Evolutionary conservation across 169 alveolate genomes (phyloP).

Genomic region (Cryptosporidium ubiquitum): DNA sequence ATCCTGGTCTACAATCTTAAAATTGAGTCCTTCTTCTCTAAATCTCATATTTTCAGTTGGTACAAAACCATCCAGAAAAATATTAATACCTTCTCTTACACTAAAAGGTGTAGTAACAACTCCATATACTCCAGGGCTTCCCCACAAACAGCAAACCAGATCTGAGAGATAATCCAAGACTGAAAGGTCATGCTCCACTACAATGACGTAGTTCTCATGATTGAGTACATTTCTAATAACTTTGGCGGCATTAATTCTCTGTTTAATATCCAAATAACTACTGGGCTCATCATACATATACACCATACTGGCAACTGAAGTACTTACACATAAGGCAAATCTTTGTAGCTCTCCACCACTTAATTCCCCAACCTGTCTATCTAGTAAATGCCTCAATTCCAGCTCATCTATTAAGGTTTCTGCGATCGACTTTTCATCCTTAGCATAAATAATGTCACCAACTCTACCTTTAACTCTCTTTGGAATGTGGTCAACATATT

Average conservation of each 20-base stretch:
- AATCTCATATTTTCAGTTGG: slow-evolving; percentile 99
- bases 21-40: slow-evolving; percentile 95
- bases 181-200: slow-evolving; percentile 99
- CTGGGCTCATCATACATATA: slow-evolving; percentile 99
- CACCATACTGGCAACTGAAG: slow-evolving; percentile 93
- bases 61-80: slow-evolving; percentile 97
- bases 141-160: slow-evolving; percentile 98
- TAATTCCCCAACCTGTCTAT: slow-evolving; percentile 92
- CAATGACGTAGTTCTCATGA: slow-evolving; percentile 94
- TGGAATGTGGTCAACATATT: slow-evolving; percentile 97
- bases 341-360: slow-evolving; percentile 99
- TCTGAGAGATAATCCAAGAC: slow-evolving; percentile 98
- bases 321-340: slow-evolving; percentile 95
- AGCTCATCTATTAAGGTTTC: slow-evolving; percentile 87
- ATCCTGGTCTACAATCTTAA: slow-evolving; percentile 85
- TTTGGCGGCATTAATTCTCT: slow-evolving; percentile 95
- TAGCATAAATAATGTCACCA: slow-evolving; percentile 88
- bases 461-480: slow-evolving; percentile 90
- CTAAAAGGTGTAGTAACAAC: slow-evolving; percentile 99
- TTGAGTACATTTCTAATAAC: slow-evolving; percentile 89
- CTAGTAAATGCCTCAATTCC: slow-evolving; percentile 92
- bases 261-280: slow-evolving; percentile 97
- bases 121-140: slow-evolving; percentile 99
- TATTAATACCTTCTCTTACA: slow-evolving; percentile 98
- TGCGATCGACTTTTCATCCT: slow-evolving; percentile 89